Evolutionary conservation across 192 early-diverging fungal genomes (phyloP), one percentile per base, ranked within the genome.

Genomic region (Coemansia sp.): DNA sequence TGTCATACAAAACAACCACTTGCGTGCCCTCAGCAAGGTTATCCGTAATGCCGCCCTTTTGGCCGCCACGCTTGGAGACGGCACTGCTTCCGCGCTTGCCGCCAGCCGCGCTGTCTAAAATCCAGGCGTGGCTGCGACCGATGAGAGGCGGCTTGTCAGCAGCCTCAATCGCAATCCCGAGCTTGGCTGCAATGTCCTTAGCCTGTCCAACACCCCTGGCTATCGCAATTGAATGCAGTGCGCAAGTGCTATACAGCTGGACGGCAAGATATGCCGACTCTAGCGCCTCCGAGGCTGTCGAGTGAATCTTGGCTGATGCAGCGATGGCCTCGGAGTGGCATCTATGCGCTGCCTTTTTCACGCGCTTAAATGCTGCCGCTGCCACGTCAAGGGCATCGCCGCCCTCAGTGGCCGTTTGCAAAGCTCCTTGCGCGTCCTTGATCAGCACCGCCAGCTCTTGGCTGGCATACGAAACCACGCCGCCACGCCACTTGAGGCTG

Each of bases 401-500:
- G 59, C 59, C 41, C 27, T 43, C 41, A 20, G 61, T 24, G 13
- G 47, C 39, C 3, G 16, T 45, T 29, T n/a, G n/a, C 13, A 76
- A 53, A 29, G 59, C 64, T 16, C 32, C 40, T 45, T 76, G 59
- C 40, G 64, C 68, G 0, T 15, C 30, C 4, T 64, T 68, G 24
- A 70, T 32, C 68, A 67, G 53, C 11, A 61, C 45, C 5, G 73
- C 60, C 38, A 80, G 65, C 22, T 59, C 69, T 2, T 47, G 53
- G 73, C 55, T 68, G 6, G 69, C 58, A 63, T 66, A 72, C 4
- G 34, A 32, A 20, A 80, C 47, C 20, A 16, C 37, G 30, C 73
- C 78, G 38, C 69, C 69, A 45, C 78, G 78, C 78, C 78, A 80
- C 18, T 39, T 60, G 30, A 82, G 68, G 37, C 39, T 29, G 53